Conservation (phyloP, 169 alveolate species). For the Plasmodium coatneyi region DNA sequence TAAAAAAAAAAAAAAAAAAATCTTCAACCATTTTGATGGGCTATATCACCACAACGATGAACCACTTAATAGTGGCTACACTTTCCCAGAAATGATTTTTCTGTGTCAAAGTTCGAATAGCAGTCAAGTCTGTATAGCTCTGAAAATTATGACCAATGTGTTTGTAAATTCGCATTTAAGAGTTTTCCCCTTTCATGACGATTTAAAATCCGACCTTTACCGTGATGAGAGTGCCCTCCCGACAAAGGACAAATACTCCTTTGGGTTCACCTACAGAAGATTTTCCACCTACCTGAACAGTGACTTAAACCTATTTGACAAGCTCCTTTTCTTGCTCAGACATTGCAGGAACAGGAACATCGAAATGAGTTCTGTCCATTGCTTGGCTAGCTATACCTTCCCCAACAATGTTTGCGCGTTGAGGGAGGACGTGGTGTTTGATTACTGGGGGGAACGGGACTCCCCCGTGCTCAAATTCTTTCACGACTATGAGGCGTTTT, state of each 20-base stretch:
- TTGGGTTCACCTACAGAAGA: constrained; percentile 40
- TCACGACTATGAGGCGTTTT: constrained; percentile 34
- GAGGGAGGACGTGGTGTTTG: constrained; percentile 21
- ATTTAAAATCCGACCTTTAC: background rate
- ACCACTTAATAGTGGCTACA: constrained; percentile 83
- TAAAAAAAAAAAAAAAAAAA: constrained; percentile 24
- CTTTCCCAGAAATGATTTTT: constrained; percentile 81
- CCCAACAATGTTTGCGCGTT: constrained; percentile 36
- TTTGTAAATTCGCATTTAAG: constrained; percentile 25
- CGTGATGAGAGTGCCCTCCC: background rate
- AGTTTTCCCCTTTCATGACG: background rate
- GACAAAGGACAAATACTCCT: constrained; percentile 25
- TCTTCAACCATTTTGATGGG: constrained; percentile 73
- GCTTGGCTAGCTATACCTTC: constrained; percentile 54
- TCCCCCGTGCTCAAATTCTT: background rate
- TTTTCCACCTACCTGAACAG: constrained; percentile 44
- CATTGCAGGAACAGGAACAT: constrained; percentile 27
- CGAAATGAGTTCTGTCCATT: constrained; percentile 39
- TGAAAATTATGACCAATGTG: constrained; percentile 51
- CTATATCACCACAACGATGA: constrained; percentile 83
- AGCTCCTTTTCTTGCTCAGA: constrained; percentile 4
- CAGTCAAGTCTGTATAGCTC: constrained; percentile 82
- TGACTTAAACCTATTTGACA: constrained; percentile 42
- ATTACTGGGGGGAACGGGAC: background rate
- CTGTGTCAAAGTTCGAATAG: constrained; percentile 82